Evolutionary conservation across 352 stramenopile species (phyloP), one percentile per base, ranked within the genome.

Genomic region (Globisporangium cystogenes): DNA sequence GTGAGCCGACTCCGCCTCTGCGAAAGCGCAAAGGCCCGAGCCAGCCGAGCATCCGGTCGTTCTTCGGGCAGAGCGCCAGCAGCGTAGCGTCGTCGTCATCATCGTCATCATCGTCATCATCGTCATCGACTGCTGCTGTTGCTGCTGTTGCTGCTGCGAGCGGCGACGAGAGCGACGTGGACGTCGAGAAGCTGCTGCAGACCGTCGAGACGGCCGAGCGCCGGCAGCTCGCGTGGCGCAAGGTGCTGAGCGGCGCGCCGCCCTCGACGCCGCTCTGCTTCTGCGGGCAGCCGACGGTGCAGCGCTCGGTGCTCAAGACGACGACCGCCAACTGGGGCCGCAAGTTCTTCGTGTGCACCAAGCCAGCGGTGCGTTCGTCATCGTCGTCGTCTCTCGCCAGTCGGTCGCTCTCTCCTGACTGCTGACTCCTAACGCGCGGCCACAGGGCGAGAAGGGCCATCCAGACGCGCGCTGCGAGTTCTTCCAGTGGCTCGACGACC

Each of bases 311-410:
- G 14, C 23, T 91, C 46, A 94, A 94, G n/a, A n/a, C n/a, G 60
- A 63, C 55, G 36, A 88, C 86, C 59, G 79, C 90, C 7, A 94
- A 94, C 50, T 88, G 70, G 64, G 81, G 83, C 4, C 81, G 81
- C 47, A 92, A 92, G 48, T 93, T 95, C 62, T 95, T 85, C 52
- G 76, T 93, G 16, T 95, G 85, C 59, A 87, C 76, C 15, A 92
- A 90, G 59, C 84, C 84, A 43, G 78, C 65, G 64, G 82, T 89
- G 60, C 53, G 60, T 33, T 11, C n/a, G n/a, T n/a, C n/a, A n/a
- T n/a, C n/a, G n/a, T n/a, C n/a, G n/a, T n/a, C n/a, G n/a, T n/a
- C n/a, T n/a, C n/a, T n/a, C n/a, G n/a, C n/a, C n/a, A n/a, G n/a
- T n/a, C n/a, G n/a, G n/a, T n/a, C n/a, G n/a, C n/a, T n/a, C n/a